Conservation (phyloP, 192 early-diverging fungal genomes). For the Backusella tarrabulga region DNA sequence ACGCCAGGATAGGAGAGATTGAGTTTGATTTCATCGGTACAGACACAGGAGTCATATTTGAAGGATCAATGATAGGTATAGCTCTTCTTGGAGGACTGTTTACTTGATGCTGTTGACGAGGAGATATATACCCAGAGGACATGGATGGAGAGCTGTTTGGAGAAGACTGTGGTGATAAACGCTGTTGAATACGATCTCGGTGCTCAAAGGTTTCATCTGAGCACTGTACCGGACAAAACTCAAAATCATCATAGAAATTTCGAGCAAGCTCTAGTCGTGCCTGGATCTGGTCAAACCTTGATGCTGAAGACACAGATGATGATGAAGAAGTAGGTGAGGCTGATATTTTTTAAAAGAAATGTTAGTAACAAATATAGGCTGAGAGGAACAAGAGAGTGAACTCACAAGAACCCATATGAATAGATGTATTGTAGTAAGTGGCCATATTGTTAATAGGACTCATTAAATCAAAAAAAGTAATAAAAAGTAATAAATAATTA, state of each 20-base stretch:
- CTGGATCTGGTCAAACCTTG: slow-evolving; percentile 42
- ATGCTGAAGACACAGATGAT: slow-evolving; percentile 2
- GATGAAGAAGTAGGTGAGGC: neutral
- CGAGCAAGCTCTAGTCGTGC: slow-evolving; percentile 49
- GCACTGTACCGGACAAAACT: slow-evolving; percentile 56
- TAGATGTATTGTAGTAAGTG: slow-evolving; percentile 11
- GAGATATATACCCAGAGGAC: slow-evolving; percentile 10
- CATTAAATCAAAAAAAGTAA: slow-evolving; percentile 2
- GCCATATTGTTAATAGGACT: slow-evolving; percentile 8
- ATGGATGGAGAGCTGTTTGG: slow-evolving; percentile 16
- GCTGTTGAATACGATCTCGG: slow-evolving; percentile 24
- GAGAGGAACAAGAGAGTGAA: neutral
- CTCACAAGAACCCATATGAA: slow-evolving; percentile 2
- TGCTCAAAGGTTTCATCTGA: slow-evolving; percentile 46
- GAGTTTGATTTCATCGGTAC: slow-evolving; percentile 22
- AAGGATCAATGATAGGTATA: slow-evolving; percentile 51
- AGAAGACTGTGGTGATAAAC: slow-evolving; percentile 23
- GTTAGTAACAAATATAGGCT: neutral
- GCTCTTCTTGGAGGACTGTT: slow-evolving; percentile 28
- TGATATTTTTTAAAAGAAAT: neutral
- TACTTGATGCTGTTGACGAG: neutral
- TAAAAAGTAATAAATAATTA: slow-evolving; percentile 1
- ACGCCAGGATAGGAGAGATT: slow-evolving; percentile 7
- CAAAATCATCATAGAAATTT: slow-evolving; percentile 56
- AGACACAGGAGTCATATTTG: slow-evolving; percentile 45